phyloP scores from a whole-genome alignment of 208 protist species.

The Leishmania martiniquensis region DNA sequence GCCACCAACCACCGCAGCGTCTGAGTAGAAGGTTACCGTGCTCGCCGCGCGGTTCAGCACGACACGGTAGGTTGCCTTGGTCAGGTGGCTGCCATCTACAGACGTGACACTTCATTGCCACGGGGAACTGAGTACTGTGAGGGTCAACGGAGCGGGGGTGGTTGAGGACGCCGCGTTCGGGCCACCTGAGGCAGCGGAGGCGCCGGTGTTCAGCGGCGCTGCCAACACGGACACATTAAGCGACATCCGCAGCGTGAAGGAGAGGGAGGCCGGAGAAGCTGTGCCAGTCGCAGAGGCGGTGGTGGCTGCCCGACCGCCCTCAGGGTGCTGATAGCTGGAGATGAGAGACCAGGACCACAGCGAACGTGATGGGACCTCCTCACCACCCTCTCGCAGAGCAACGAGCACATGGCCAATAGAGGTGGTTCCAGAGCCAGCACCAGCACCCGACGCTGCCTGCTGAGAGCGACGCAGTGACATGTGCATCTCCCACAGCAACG shows the following conservation, averaged over 20 bases:
- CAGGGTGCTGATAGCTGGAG: conserved; percentile 14
- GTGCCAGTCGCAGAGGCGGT: background rate
- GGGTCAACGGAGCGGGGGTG: conserved; percentile 17
- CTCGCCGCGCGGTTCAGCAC: conserved; percentile 22
- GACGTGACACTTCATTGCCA: conserved; percentile 18
- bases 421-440: background rate
- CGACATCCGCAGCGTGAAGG: conserved; percentile 20
- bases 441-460: background rate
- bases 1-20: conserved; percentile 2
- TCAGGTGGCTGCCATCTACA: background rate
- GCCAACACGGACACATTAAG: conserved; percentile 15
- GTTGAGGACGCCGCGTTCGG: background rate
- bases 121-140: conserved; percentile 15
- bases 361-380: background rate
- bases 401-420: conserved; percentile 24
- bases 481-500: conserved; percentile 30
- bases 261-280: background rate
- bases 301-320: background rate
- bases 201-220: background rate
- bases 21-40: conserved; percentile 23
- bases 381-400: background rate
- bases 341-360: conserved; percentile 19
- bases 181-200: background rate
- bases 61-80: conserved; percentile 17
- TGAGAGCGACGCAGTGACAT: conserved; percentile 6